Base-by-base conservation (phyloP, 2,329 filamentous ascomycete species). In the Arachnopeziza araneosa region DNA sequence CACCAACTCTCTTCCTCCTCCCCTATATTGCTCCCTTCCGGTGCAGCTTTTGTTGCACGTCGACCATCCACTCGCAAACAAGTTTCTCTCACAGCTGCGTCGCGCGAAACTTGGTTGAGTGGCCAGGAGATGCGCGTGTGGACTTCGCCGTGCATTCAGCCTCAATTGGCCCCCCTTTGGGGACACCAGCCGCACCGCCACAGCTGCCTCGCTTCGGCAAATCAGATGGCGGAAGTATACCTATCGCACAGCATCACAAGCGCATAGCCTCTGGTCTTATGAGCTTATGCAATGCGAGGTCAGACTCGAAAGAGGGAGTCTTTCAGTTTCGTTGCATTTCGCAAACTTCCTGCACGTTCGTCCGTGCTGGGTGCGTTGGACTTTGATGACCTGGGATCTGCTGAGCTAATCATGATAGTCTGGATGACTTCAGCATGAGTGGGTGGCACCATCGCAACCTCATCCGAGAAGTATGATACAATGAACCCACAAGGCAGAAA, bases 251-350 rank as follows among this genome's bases (percentile, higher is more conserved):
- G 36, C 36, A 44, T 44, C 36, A 44, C 36, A 44, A 19, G 10
- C 36, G 36, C 36, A 44, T 44, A 44, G 17, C 36, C 17, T 44
- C 36, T 44, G 4, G 17, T 44, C 36, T 44, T 44, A 44, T 44
- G 36, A 44, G 36, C 36, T 44, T 44, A 44, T 44, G 36, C 36
- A 44, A 44, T 44, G 36, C 36, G 17, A 44, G 2, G 36, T 44
- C 36, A 17, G 36, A 30, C 26, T 30, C 26, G 9, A 30, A 30
- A 9, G 5, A 9, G 26, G 9, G 26, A 5, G 26, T 9, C n/a
- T n/a, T n/a, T 30, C 26, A 30, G 26, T 53, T 58, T 54, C 52
- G 56, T 54, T 58, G 56, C 56, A 58, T 30, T 50, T 58, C 56
- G 56, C 56, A 54, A 53, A 53, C 52, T 21, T 32, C 19, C 24